Base-by-base conservation (phyloP, 768 basidiomycete species). In the Neoboletus brunneissimus region DNA sequence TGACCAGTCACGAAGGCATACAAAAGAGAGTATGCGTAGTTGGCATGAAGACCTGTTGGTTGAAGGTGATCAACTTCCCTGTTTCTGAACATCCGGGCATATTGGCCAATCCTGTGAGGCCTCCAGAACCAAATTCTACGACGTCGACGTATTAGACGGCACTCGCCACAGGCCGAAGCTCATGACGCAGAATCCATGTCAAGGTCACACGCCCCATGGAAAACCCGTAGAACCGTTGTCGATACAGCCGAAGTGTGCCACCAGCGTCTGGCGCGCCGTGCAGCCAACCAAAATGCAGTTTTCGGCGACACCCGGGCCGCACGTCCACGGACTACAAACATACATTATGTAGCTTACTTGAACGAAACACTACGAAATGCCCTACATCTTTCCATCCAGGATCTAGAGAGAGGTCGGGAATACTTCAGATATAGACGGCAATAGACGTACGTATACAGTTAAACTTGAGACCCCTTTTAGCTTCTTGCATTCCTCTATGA, bases 401-500 rank as follows among this genome's bases (percentile, higher is more conserved):
- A 69, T 67, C 67, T 68, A 38, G 25, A 27, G n/a, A 16, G 18
- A 51, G 10, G 20, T 43, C 40, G 16, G 9, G 8, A 49, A 18
- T 10, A 7, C 23, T 31, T 32, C 27, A 16, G 18, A 31, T 4
- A 44, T 11, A 1, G 10, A 8, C 18, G 0, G 22, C 6, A 51
- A 46, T 25, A 31, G 27, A 63, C 67, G 20, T 55, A 68, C 66
- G 22, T 66, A 51, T 58, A 55, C 37, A n/a, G 73, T 53, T 15
- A 73, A 48, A 77, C 68, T 62, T 71, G 77, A 51, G 70, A 71
- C 23, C 15, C 79, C 78, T 59, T 82, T 86, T 51, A 85, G 75
- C 63, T 84, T 86, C 69, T 77, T 83, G 65, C 88, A 90, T 65
- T 89, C 86, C 38, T 76, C 76, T 29, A 81, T 71, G 1, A 80